These are phyloP conservation scores for Obba rivulosa DNA, from an alignment of 768 basidiomycete species.

Conservation along the genomic window DNA sequence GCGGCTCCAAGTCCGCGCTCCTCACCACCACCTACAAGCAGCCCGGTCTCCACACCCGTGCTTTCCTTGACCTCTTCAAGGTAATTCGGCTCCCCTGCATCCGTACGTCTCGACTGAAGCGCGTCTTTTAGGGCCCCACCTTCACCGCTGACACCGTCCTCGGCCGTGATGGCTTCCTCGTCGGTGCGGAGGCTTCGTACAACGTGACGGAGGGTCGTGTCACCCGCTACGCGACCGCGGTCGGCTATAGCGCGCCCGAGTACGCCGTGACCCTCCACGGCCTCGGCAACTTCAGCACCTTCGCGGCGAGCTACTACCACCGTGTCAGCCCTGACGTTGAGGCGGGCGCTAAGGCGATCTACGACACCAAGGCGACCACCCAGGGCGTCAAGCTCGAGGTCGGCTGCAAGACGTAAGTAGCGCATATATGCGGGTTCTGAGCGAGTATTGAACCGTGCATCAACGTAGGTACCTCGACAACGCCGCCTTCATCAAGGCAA, in stretches of 20 bases:
- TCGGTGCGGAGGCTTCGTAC: constrained; percentile 95
- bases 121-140: constrained; percentile 75
- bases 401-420: constrained; percentile 85
- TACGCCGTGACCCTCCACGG: constrained; percentile 93
- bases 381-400: constrained; percentile 89
- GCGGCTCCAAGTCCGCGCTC: constrained; percentile 79
- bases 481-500: constrained; percentile 93
- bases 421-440: not conserved
- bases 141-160: constrained; percentile 95
- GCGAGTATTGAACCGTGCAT: constrained; percentile 1
- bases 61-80: constrained; percentile 90
- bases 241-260: constrained; percentile 95
- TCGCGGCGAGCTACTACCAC: constrained; percentile 98
- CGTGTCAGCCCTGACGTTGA: constrained; percentile 87
- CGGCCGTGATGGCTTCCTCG: constrained; percentile 95
- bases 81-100: constrained; percentile 34
- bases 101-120: not conserved
- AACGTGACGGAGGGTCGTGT: constrained; percentile 92
- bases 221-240: constrained; percentile 85
- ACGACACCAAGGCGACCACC: constrained; percentile 87
- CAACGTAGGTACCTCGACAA: constrained; percentile 67
- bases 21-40: constrained; percentile 91
- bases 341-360: constrained; percentile 94
- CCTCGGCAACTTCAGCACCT: constrained; percentile 90
- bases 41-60: constrained; percentile 89